Evolutionary conservation across 2,329 filamentous ascomycete species (phyloP), one percentile per base, ranked within the genome.

Genomic region (Hypomyces rosellus): DNA sequence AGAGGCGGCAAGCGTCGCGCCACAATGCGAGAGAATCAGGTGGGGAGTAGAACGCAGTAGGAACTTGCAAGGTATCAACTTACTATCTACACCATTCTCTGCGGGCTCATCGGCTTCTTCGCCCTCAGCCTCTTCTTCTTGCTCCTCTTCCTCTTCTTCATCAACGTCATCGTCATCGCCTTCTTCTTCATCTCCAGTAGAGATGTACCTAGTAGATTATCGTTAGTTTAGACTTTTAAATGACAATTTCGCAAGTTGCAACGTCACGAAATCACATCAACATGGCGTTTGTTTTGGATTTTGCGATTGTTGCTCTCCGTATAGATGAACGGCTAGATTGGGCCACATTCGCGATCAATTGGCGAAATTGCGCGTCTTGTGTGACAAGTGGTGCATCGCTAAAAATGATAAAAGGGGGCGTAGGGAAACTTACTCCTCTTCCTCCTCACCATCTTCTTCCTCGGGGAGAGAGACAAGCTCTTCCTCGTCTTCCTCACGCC

Each of bases 401-500:
- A 6, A 30, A 30, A 30, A 30, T 30, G 25, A 30, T 7, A 30
- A 30, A 8, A 30, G 25, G 20, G 20, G 36, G 36, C 16, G 13
- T 16, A 12, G 16, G 8, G 15, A 38, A 43, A 63, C 75, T 72
- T 72, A 78, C 76, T 78, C 76, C 62, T 78, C 74, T 62, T 78
- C 75, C 59, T 77, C 74, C 60, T 75, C 73, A 40, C 70, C 73
- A 53, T 76, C 74, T 44, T 72, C 71, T 44, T 71, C 75, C 53
- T 76, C 75, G 48, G 76, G 75, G 49, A 79, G 73, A 54, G 75
- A 76, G 54, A 79, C 72, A 34, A 79, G 74, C 67, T 78, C 75
- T 52, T 77, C 75, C 62, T 76, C 73, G 57, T 76, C 74, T 20
- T 86, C 84, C 45, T 85, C 84, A 59, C 74, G 72, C 70, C 75